Evolutionary conservation across 495 filamentous ascomycete species (phyloP).

Genomic region (Xylaria intraflava): DNA sequence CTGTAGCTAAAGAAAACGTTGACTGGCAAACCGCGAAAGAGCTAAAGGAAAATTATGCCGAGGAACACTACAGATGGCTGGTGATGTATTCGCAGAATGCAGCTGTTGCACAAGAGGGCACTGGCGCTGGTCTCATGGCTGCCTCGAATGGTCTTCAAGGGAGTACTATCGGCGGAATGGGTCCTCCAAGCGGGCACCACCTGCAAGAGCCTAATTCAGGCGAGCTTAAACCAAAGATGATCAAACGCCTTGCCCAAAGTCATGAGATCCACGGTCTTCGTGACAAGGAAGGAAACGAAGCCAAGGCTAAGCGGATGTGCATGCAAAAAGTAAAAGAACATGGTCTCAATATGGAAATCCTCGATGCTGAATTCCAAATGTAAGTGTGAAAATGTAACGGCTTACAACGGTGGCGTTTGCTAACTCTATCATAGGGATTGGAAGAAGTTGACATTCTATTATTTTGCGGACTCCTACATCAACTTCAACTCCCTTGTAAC

Average conservation of each 20-base stretch:
- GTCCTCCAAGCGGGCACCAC: constrained; percentile 60
- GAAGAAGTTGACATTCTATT: constrained; percentile 98
- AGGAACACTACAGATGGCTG: constrained; percentile 93
- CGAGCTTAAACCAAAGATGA: constrained; percentile 90
- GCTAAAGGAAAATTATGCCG: constrained; percentile 77
- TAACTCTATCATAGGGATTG: constrained; percentile 66
- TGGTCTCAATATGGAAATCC: constrained; percentile 93
- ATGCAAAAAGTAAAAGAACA: constrained; percentile 95
- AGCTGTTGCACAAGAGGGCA: constrained; percentile 50
- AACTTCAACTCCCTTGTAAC: constrained; percentile 97
- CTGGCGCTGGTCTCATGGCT: constrained; percentile 48
- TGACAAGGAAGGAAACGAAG: constrained; percentile 96
- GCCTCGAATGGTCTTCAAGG: constrained; percentile 54
- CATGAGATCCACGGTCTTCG: constrained; percentile 82
- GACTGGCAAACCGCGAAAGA: constrained; percentile 78
- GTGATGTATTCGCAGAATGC: constrained; percentile 92
- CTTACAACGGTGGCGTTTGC: not conserved
- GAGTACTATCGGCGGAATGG: constrained; percentile 69
- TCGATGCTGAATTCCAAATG: constrained; percentile 99
- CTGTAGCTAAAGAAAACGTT: constrained; percentile 79
- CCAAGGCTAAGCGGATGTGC: constrained; percentile 92
- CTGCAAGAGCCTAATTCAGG: constrained; percentile 65
- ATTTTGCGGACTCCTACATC: constrained; percentile 96
- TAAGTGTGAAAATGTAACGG: constrained; percentile 42
- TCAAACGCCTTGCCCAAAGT: constrained; percentile 83